Evolutionary conservation across 768 basidiomycete genomes (phyloP).

Genomic region (Lactifluus volemus): DNA sequence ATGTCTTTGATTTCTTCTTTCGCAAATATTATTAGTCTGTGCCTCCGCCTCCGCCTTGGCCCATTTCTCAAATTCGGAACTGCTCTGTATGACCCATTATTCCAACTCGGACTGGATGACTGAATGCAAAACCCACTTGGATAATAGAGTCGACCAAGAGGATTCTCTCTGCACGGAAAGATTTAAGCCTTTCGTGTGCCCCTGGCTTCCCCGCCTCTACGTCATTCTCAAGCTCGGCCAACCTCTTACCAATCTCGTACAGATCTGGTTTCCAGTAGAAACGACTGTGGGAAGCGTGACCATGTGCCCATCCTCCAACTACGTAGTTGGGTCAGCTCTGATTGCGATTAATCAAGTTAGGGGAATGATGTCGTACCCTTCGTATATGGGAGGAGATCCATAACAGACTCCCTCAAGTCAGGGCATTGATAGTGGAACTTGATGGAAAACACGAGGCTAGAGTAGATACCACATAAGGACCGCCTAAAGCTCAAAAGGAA

Average conservation of each 20-base stretch:
- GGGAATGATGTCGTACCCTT: neutral
- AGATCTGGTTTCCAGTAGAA: conserved; percentile 17
- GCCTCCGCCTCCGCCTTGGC: neutral
- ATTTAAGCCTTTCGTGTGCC: conserved; percentile 2
- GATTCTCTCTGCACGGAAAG: conserved; percentile 13
- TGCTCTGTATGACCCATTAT: conserved; percentile 2
- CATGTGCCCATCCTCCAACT: conserved; percentile 17
- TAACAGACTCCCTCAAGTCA: conserved; percentile 12
- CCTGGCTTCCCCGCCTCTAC: conserved; percentile 5
- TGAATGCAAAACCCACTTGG: neutral
- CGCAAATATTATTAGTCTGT: neutral
- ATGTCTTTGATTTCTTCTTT: neutral
- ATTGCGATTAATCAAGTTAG: neutral
- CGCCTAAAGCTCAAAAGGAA: neutral
- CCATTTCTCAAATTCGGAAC: conserved; percentile 10
- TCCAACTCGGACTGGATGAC: neutral
- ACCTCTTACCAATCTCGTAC: conserved; percentile 4
- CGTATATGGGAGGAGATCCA: conserved; percentile 16
- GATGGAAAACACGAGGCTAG: conserved; percentile 9
- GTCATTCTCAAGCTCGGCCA: conserved; percentile 4
- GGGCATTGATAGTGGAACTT: conserved; percentile 10
- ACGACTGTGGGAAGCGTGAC: conserved; percentile 4
- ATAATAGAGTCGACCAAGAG: conserved; percentile 5
- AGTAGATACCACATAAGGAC: neutral
- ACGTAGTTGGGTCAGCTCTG: neutral